Percentiles rank a stretch among this genome's conserved stretches.
These are phyloP conservation scores for Apophysomyces variabilis DNA, from an alignment of 371 early-diverging fungal genomes.

Conservation along the genomic window DNA sequence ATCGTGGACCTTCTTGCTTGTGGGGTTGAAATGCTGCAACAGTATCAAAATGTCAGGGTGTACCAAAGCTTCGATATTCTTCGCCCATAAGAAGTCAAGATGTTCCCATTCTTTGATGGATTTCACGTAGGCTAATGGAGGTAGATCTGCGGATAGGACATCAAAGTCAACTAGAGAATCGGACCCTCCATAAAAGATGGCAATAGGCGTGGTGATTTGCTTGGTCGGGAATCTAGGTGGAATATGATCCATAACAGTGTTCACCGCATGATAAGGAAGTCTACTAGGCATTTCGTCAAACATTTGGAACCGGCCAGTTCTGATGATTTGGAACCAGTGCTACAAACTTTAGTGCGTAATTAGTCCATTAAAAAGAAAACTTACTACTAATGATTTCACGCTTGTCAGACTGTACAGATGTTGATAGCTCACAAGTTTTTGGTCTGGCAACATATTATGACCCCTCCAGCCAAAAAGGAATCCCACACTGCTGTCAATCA, in stretches of 20 bases:
- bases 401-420: conserved; percentile 91
- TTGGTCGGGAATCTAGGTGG: conserved; percentile 78
- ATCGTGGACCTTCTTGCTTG: neutral
- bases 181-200: conserved; percentile 88
- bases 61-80: conserved; percentile 54
- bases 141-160: conserved; percentile 58
- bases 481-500: conserved; percentile 75
- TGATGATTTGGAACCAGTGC: conserved; percentile 96
- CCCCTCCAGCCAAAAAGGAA: conserved; percentile 91
- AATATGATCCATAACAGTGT: conserved; percentile 54
- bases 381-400: conserved; percentile 88
- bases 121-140: conserved; percentile 61
- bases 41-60: conserved; percentile 52
- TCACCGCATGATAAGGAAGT: conserved; percentile 58
- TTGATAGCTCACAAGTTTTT: conserved; percentile 84
- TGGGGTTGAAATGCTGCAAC: conserved; percentile 44
- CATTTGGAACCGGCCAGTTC: conserved; percentile 89
- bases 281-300: conserved; percentile 85
- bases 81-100: conserved; percentile 82
- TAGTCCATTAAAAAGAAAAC: conserved; percentile 6
- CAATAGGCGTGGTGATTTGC: conserved; percentile 84
- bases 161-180: conserved; percentile 85
- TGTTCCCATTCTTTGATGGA: conserved; percentile 78
- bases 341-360: conserved; percentile 15
- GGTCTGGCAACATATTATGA: conserved; percentile 69